Percentiles rank a stretch among this genome's conserved stretches.
Conservation (phyloP, 345 rosid genomes). For the Salix dunnii region DNA sequence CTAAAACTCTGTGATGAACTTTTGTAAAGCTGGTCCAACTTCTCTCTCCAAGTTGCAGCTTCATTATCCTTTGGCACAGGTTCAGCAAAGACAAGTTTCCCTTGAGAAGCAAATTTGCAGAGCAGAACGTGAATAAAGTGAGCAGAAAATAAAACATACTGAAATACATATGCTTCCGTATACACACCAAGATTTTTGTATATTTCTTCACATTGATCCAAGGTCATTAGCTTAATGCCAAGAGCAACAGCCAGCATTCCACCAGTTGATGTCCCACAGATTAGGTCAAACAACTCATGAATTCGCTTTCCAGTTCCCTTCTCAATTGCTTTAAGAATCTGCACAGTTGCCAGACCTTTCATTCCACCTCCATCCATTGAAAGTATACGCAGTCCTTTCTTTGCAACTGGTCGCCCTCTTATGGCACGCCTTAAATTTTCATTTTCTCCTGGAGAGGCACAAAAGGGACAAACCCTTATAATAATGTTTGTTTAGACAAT, state of each 20-base stretch:
- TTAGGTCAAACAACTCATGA: conserved; percentile 93
- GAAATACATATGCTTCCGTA: conserved; percentile 5
- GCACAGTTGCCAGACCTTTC: conserved; percentile 98
- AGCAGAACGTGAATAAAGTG: conserved; percentile 6
- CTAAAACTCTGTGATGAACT: conserved; percentile 98
- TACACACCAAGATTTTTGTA: conserved; percentile 91
- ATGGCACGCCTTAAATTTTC: conserved; percentile 86
- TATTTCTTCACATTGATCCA: conserved; percentile 89
- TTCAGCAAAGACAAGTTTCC: conserved; percentile 97
- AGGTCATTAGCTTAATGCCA: conserved; percentile 84
- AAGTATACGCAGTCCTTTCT: conserved; percentile 92
- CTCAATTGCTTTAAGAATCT: conserved; percentile 94
- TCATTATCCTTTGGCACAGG: conserved; percentile 91
- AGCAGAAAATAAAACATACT: conserved; percentile 1
- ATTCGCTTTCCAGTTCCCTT: conserved; percentile 92
- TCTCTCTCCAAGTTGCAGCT: conserved; percentile 99
- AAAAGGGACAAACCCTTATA: conserved; percentile 1
- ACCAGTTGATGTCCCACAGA: conserved; percentile 98
- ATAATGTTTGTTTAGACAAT: conserved; percentile 1
- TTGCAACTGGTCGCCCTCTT: conserved; percentile 82
- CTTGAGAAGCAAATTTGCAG: conserved; percentile 38
- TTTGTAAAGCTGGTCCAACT: conserved; percentile 91
- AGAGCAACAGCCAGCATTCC: conserved; percentile 99
- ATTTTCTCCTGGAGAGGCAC: conserved; percentile 74
- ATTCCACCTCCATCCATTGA: conserved; percentile 99